Evolutionary conservation across 176 grass and related monocot species (phyloP).

Genomic region (Oryza glaberrima): DNA sequence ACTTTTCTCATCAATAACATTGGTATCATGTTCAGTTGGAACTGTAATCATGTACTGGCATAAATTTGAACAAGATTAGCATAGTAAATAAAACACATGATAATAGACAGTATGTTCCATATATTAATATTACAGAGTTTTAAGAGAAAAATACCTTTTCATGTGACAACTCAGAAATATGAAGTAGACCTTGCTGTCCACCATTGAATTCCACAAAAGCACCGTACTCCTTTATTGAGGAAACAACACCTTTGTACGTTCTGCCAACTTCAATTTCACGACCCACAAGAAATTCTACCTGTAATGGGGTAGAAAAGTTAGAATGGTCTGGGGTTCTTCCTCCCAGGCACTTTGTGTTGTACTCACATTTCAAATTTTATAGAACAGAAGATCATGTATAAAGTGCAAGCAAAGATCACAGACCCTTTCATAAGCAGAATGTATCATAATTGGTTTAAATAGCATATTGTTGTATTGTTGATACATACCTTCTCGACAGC

Average conservation of each 20-base stretch:
- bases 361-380: slow-evolving; percentile 1
- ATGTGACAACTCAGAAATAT: slow-evolving; percentile 95
- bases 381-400: neutral
- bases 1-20: no score
- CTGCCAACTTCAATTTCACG: slow-evolving; percentile 85
- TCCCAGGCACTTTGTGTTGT: neutral
- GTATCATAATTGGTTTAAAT: neutral
- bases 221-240: slow-evolving; percentile 93
- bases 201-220: slow-evolving; percentile 99
- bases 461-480: slow-evolving; percentile 14
- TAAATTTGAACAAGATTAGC: slow-evolving; percentile 4
- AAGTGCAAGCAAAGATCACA: slow-evolving; percentile 1
- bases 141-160: slow-evolving; percentile 71
- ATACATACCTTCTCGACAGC: slow-evolving; percentile 81
- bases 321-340: slow-evolving; percentile 13
- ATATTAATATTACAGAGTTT: slow-evolving; percentile 31
- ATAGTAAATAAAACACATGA: neutral
- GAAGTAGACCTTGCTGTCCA: slow-evolving; percentile 93
- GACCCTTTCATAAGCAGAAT: neutral
- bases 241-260: slow-evolving; percentile 82
- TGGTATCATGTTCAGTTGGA: neutral
- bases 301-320: slow-evolving; percentile 4
- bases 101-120: neutral
- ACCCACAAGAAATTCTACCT: slow-evolving; percentile 93
- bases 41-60: neutral